These are phyloP conservation scores for Globisporangium yorkense DNA, from an alignment of 352 stramenopile genomes.

Conservation along the genomic window DNA sequence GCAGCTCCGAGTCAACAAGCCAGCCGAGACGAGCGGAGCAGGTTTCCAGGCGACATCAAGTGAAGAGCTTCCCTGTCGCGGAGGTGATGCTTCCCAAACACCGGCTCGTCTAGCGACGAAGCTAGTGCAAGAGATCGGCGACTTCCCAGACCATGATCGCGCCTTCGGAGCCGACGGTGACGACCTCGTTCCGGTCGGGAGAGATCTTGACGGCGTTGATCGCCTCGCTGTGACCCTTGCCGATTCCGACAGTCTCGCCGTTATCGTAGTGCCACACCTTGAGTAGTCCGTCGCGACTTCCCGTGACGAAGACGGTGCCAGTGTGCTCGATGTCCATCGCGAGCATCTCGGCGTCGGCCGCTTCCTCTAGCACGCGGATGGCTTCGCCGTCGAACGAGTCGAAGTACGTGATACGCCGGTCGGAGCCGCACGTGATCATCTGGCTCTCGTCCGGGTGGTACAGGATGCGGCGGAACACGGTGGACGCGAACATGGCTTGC, in stretches of 20 bases:
- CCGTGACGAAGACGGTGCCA: conserved; percentile 90
- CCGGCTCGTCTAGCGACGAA: no score
- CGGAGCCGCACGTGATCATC: conserved; percentile 93
- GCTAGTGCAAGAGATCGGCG: conserved; percentile 19
- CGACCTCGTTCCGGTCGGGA: conserved; percentile 89
- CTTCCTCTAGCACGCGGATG: conserved; percentile 93
- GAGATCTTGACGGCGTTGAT: conserved; percentile 92
- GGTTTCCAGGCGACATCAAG: neutral
- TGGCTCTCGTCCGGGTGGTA: conserved; percentile 97
- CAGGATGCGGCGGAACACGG: conserved; percentile 90
- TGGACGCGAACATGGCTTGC: conserved; percentile 94
- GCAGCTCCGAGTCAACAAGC: neutral
- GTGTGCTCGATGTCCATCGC: conserved; percentile 90
- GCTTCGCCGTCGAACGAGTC: conserved; percentile 93
- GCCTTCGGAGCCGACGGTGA: conserved; percentile 92
- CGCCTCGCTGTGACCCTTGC: conserved; percentile 91
- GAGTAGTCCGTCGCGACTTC: conserved; percentile 86
- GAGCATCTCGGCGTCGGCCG: conserved; percentile 86
- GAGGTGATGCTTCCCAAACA: no score
- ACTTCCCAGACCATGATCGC: conserved; percentile 96
- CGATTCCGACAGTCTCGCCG: conserved; percentile 82
- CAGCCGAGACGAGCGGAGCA: neutral
- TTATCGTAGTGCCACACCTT: conserved; percentile 98
- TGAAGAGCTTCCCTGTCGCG: neutral
- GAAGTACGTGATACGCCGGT: conserved; percentile 96